Conservation (phyloP, 2,329 filamentous ascomycete species). For the Pseudocercospora crystallina region DNA sequence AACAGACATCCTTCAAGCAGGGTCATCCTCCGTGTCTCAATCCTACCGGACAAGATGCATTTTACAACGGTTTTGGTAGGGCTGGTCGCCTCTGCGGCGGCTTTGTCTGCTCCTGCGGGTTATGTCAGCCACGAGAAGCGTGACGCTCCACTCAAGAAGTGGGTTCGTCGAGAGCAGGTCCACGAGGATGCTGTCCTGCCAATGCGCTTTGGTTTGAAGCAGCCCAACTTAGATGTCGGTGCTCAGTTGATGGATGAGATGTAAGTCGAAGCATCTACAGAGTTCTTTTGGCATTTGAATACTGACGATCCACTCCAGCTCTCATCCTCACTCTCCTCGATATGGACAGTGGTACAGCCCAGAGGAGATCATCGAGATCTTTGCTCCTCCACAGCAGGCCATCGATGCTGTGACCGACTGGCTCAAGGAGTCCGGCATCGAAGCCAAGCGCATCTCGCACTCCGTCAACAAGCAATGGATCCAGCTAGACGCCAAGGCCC, state of each 20-base stretch:
- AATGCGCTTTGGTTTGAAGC: constrained; percentile 28
- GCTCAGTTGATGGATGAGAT: constrained; percentile 19
- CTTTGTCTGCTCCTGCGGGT: constrained; percentile 20
- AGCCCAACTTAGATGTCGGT: constrained; percentile 21
- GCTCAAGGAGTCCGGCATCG: constrained; percentile 38
- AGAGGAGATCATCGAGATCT: constrained; percentile 43
- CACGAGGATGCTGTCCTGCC: constrained; percentile 27
- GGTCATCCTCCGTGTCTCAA: no score
- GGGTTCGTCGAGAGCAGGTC: constrained; percentile 40
- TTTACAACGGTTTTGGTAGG: constrained; percentile 14
- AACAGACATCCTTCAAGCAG: no score
- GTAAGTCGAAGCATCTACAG: constrained; percentile 5
- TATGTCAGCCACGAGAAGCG: constrained; percentile 49
- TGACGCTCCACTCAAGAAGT: constrained; percentile 32
- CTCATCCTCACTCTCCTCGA: constrained; percentile 29
- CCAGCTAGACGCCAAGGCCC: constrained; percentile 43
- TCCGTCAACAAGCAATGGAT: constrained; percentile 41
- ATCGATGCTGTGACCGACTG: constrained; percentile 41
- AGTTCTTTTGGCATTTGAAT: background rate
- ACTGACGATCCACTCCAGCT: constrained; percentile 4
- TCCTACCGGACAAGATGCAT: constrained; percentile 14
- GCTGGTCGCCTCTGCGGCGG: constrained; percentile 6
- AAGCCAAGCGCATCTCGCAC: constrained; percentile 34
- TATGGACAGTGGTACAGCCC: constrained; percentile 44
- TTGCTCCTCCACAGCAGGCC: constrained; percentile 41